A percentile compares a stretch with the other conserved stretches of the same genome.
phyloP scores from a whole-genome alignment of 305 asterid genomes.

The Fraxinus ornus region DNA sequence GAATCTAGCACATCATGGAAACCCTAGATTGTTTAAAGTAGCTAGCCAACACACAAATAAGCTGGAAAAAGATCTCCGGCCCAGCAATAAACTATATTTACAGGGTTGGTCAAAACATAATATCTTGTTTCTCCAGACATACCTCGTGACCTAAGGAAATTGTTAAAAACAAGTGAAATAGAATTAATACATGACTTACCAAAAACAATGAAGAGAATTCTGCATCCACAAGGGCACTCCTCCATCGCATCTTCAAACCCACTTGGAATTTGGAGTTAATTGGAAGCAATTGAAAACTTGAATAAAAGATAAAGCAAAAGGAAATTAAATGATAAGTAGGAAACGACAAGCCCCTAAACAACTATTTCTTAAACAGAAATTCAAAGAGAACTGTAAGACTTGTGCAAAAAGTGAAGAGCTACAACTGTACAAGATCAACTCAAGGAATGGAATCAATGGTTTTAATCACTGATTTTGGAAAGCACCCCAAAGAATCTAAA shows the following conservation, averaged over 20 bases:
- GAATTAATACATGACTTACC: background rate
- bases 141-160: background rate
- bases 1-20: background rate
- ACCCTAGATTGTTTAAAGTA: background rate
- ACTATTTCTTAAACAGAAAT: background rate
- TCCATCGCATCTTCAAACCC: background rate
- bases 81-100: background rate
- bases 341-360: background rate
- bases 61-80: background rate
- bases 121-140: background rate
- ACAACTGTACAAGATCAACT: background rate
- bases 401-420: background rate
- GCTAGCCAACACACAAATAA: background rate
- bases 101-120: background rate
- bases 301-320: background rate
- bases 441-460: background rate
- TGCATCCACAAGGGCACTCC: conserved; percentile 7
- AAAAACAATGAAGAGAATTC: background rate
- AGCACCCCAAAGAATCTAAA: background rate
- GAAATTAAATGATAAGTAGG: background rate
- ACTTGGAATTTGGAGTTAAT: background rate
- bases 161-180: background rate
- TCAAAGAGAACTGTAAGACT: background rate
- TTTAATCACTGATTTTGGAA: background rate
- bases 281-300: conserved; percentile 2